Conservation (phyloP, 306 rosid species). For the Ceratonia siliqua region DNA sequence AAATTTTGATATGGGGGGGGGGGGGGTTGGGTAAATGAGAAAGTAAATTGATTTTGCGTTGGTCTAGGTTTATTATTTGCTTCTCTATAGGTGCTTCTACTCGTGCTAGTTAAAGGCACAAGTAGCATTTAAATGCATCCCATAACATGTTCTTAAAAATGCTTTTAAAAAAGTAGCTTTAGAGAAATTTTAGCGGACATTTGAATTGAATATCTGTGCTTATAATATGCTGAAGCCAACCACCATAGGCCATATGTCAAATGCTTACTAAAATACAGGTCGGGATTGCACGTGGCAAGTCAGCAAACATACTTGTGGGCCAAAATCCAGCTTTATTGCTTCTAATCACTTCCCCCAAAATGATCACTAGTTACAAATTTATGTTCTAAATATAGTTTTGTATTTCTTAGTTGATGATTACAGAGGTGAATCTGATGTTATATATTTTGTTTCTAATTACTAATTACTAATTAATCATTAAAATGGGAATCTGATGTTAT, state of each 20-base stretch:
- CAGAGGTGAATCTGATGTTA: constrained; percentile 5
- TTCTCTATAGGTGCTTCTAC: too few relatives aligned
- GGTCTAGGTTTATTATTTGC: background rate
- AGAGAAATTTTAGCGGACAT: too few relatives aligned
- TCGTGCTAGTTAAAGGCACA: too few relatives aligned
- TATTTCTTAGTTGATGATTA: constrained; percentile 17
- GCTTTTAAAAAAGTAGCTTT: too few relatives aligned
- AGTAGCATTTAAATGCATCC: background rate
- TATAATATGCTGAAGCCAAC: too few relatives aligned
- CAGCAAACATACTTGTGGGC: background rate
- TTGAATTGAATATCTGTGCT: too few relatives aligned
- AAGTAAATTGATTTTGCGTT: background rate
- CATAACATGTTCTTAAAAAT: too few relatives aligned
- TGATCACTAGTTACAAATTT: background rate
- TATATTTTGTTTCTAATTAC: background rate
- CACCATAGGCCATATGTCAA: background rate
- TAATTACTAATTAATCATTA: background rate
- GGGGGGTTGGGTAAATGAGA: background rate
- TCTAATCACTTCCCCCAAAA: background rate
- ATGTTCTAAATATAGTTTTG: background rate
- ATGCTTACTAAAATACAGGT: constrained; percentile 10
- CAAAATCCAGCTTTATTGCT: constrained; percentile 12
- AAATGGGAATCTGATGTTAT: background rate
- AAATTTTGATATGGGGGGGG: background rate
- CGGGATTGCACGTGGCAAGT: background rate